A percentile compares a stretch with the other conserved stretches of the same genome.
These are phyloP conservation scores for Fusarium temperatum DNA, from an alignment of 2,329 filamentous ascomycete species.

Conservation along the genomic window DNA sequence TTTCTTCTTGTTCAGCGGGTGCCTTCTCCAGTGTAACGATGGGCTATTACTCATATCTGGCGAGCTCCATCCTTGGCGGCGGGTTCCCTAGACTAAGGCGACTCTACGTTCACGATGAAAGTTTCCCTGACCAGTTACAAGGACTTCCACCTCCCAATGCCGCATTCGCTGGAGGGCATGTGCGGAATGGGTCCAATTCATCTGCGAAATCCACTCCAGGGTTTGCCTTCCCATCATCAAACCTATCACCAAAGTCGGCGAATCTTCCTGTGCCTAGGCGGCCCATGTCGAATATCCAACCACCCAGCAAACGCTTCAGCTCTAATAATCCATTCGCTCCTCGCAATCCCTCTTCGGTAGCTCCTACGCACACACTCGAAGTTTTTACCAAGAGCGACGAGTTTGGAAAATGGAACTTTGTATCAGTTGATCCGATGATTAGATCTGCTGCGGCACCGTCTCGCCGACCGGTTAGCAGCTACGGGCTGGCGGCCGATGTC, in stretches of 20 bases:
- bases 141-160: slow-evolving; percentile 71
- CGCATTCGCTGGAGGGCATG: slow-evolving; percentile 43
- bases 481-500: slow-evolving; percentile 64
- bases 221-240: slow-evolving; percentile 37
- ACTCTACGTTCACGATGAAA: slow-evolving; percentile 86
- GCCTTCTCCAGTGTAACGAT: slow-evolving; percentile 64
- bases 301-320: slow-evolving; percentile 58
- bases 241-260: slow-evolving; percentile 35
- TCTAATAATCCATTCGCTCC: slow-evolving; percentile 68
- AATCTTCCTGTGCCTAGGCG: slow-evolving; percentile 41
- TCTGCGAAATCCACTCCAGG: slow-evolving; percentile 38
- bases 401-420: slow-evolving; percentile 67
- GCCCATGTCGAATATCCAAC: slow-evolving; percentile 43
- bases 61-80: slow-evolving; percentile 80
- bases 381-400: slow-evolving; percentile 69
- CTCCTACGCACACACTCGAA: slow-evolving; percentile 64
- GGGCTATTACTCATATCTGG: slow-evolving; percentile 86
- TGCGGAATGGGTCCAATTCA: slow-evolving; percentile 47
- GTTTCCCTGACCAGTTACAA: slow-evolving; percentile 82
- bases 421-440: slow-evolving; percentile 54
- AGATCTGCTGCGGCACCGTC: slow-evolving; percentile 38
- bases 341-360: slow-evolving; percentile 45
- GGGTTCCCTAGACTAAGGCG: slow-evolving; percentile 77
- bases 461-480: slow-evolving; percentile 62
- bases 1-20: slow-evolving; percentile 68